These are phyloP conservation scores for Pezicula rhizophila DNA, from an alignment of 2,329 filamentous ascomycete genomes.

Conservation along the genomic window DNA sequence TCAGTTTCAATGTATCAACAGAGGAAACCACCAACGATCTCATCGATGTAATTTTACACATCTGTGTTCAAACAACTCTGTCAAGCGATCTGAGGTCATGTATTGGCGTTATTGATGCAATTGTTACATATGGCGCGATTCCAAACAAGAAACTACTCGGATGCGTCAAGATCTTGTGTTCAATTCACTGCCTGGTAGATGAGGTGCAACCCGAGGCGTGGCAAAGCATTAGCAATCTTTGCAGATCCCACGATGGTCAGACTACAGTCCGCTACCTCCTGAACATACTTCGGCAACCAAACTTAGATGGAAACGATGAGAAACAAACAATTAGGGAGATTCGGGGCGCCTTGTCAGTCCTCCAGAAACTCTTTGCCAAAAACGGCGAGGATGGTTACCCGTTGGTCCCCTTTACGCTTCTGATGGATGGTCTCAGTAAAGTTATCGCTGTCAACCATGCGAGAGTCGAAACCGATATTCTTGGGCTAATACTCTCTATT, in stretches of 20 bases:
- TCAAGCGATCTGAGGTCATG: constrained; percentile 61
- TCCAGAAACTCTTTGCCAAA: constrained; percentile 58
- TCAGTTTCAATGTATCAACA: constrained; percentile 64
- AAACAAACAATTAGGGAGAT: constrained; percentile 51
- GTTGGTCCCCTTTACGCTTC: constrained; percentile 48
- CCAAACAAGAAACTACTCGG: constrained; percentile 55
- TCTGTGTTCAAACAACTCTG: constrained; percentile 62
- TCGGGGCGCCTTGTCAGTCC: constrained; percentile 55
- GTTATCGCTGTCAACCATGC: constrained; percentile 32
- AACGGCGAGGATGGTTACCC: constrained; percentile 55
- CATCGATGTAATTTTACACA: constrained; percentile 55
- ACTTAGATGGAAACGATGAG: constrained; percentile 38
- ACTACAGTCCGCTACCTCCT: constrained; percentile 61
- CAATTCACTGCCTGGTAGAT: constrained; percentile 61
- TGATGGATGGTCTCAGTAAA: constrained; percentile 51
- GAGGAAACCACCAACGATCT: constrained; percentile 55
- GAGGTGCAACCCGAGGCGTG: constrained; percentile 58
- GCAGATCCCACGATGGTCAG: constrained; percentile 68
- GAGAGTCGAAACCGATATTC: constrained; percentile 26
- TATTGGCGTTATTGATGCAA: constrained; percentile 61
- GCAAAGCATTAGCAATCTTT: constrained; percentile 64
- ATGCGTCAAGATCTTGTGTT: constrained; percentile 66
- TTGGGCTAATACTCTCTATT: constrained; percentile 42
- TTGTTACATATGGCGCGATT: constrained; percentile 67
- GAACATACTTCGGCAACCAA: constrained; percentile 50